Percentiles rank a stretch among this genome's conserved stretches.
These are phyloP conservation scores for Aspergillus hiratsukae DNA, from an alignment of 2,329 filamentous ascomycete species.

Conservation along the genomic window DNA sequence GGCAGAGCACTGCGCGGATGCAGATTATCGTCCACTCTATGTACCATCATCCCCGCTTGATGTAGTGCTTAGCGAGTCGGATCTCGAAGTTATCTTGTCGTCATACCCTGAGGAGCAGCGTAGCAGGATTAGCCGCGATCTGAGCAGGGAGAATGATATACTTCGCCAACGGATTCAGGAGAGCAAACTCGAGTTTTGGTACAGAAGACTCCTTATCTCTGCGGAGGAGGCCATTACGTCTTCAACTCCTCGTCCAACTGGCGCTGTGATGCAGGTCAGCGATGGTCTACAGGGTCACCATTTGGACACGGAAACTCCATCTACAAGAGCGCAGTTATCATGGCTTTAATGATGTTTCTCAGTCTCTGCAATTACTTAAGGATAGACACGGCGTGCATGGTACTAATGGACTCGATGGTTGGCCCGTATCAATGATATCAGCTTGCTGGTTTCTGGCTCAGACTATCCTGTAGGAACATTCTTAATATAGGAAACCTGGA, in stretches of 20 bases:
- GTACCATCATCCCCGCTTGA: constrained; percentile 24
- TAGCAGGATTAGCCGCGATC: constrained; percentile 64
- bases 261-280: background rate
- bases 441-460: background rate
- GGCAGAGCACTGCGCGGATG: constrained; percentile 14
- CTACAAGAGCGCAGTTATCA: background rate
- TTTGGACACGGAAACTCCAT: constrained; percentile 1
- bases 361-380: background rate
- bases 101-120: constrained; percentile 59
- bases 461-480: background rate
- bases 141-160: constrained; percentile 65
- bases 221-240: constrained; percentile 12
- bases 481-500: background rate
- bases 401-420: background rate
- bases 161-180: constrained; percentile 63
- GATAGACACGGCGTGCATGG: background rate
- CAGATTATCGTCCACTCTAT: constrained; percentile 18
- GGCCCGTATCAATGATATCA: background rate
- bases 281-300: background rate
- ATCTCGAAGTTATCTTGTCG: constrained; percentile 49
- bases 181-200: constrained; percentile 68
- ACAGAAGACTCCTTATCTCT: constrained; percentile 31
- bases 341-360: background rate
- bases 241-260: background rate
- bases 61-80: constrained; percentile 24